These are phyloP conservation scores for Sporothrix pallida DNA, from an alignment of 2,329 filamentous ascomycete genomes.

Conservation along the genomic window DNA sequence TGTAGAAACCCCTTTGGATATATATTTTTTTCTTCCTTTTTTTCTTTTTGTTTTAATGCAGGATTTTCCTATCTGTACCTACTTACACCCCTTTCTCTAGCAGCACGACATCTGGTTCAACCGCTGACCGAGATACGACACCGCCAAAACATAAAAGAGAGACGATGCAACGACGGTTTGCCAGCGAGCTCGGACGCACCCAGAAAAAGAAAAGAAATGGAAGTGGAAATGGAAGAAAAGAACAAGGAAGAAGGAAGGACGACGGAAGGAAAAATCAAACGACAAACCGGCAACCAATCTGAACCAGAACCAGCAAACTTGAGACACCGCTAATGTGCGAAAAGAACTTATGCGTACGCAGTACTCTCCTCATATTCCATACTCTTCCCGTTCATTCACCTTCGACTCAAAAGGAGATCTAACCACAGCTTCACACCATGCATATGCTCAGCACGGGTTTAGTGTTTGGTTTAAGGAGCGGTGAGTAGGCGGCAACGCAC, in stretches of 20 bases:
- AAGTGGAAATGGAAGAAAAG: conserved; percentile 14
- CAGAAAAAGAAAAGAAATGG: background rate
- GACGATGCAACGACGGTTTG: background rate
- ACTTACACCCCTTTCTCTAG: too few species aligned
- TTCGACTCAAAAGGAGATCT: background rate
- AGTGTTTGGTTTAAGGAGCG: background rate
- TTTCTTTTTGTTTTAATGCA: background rate
- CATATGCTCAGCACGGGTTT: background rate
- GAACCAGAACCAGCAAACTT: background rate
- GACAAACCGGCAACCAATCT: background rate
- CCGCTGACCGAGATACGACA: background rate
- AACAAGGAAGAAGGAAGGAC: background rate
- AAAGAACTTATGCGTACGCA: background rate
- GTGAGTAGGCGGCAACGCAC: conserved; percentile 14
- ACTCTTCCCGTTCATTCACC: too few species aligned
- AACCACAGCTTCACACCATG: conserved; percentile 19
- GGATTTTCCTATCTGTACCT: background rate
- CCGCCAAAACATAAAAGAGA: background rate
- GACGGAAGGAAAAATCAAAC: background rate
- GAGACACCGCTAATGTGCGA: conserved; percentile 21
- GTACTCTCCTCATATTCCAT: too few species aligned
- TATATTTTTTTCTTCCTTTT: background rate
- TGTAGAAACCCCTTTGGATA: background rate
- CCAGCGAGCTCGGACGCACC: conserved; percentile 8
- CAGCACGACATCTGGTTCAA: background rate